Evolutionary conservation across 2,329 filamentous ascomycete species (phyloP).

Genomic region (Leptographium radiaticola): DNA sequence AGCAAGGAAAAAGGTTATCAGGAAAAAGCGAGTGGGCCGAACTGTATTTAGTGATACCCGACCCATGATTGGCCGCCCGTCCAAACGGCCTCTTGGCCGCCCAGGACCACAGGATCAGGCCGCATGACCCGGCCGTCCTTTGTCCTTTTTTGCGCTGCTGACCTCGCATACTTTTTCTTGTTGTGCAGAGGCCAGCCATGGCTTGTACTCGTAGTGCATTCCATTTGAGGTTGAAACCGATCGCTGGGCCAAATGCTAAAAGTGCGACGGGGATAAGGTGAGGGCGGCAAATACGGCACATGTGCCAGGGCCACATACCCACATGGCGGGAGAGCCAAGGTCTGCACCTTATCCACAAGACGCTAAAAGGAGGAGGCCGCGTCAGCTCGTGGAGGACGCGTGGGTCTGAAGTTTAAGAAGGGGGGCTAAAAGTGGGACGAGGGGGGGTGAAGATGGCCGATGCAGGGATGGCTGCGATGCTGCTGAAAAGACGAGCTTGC

Average conservation of each 20-base stretch:
- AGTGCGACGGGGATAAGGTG: neutral
- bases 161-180: too few species aligned
- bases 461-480: neutral
- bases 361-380: slow-evolving; percentile 10
- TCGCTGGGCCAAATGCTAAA: neutral
- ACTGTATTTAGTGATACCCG: neutral
- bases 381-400: slow-evolving; percentile 10
- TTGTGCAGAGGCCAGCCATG: too few species aligned
- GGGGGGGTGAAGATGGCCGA: neutral
- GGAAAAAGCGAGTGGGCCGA: neutral
- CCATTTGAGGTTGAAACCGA: too few species aligned
- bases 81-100: neutral
- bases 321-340: slow-evolving; percentile 4
- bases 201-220: too few species aligned
- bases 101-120: too few species aligned
- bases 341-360: slow-evolving; percentile 1
- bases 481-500: neutral
- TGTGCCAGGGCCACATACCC: neutral
- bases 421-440: neutral
- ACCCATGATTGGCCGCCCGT: neutral
- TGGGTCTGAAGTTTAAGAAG: slow-evolving; percentile 5
- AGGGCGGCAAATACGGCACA: neutral
- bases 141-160: too few species aligned
- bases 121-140: too few species aligned
- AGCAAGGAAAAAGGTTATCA: neutral